Base-by-base conservation (phyloP, 73 alveolate genomes). In the Tetrahymena thermophila region DNA sequence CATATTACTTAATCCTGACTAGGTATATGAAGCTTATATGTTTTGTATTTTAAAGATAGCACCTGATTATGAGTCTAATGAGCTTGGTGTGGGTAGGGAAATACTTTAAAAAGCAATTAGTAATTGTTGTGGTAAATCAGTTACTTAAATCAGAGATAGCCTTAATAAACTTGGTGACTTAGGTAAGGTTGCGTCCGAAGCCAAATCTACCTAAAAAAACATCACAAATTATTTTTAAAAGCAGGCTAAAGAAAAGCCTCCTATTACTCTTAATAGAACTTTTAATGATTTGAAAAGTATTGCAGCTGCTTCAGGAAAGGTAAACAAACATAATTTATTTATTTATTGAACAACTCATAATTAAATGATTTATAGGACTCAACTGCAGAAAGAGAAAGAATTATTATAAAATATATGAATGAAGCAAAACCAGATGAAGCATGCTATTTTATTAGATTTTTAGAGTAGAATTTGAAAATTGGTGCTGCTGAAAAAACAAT, bases 401-500 rank as follows among this genome's bases (percentile, higher is more conserved):
- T 97, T 85, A 94, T 99, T 38, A 94, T 98, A 84, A 98, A 97
- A 94, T 94, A 98, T 50, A 96, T 99, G 96, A 97, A 97, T 93
- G 98, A 98, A 85, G 98, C 99, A 10, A 97, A 98, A 94, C 98
- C 98, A 56, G 98, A 98, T 38, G 99, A 99, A 96, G 96, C 97
- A 55, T 98, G 98, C 94, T 99, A 98, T 96, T 96, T 99, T n/a
- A 98, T 99, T 34, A 97, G 99, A 94, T 98, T 99, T 95, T 96
- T 99, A 10, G 98, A 99, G 96, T 98, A 98, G 95, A 98, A 98
- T 95, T 96, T 98, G 43, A 98, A 98, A 97, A 99, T 98, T 44
- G 99, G 99, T 25, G 99, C 99, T 23, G 99, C 99, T 34, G 99
- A 98, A 98, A 99, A 98, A 94, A 99, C 99, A 35, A 97, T 99